Percentiles rank a stretch among this genome's conserved stretches.
Evolutionary conservation across 495 filamentous ascomycete genomes (phyloP).

Genomic region (Penicillium longicatenatum): DNA sequence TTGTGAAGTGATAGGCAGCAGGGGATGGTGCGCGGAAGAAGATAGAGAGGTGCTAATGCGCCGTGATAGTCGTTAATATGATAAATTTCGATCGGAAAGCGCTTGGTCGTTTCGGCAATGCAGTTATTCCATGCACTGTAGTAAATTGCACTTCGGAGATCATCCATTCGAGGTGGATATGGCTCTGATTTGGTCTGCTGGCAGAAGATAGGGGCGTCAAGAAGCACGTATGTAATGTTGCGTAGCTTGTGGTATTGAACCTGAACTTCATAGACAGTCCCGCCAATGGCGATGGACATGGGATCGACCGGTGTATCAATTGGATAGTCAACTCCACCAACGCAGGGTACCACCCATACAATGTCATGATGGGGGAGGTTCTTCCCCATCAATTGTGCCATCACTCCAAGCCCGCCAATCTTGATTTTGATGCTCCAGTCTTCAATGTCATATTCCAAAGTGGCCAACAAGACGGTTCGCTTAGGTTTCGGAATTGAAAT

Average conservation of each 20-base stretch:
- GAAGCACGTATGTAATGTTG: conserved; percentile 73
- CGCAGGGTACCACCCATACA: conserved; percentile 73
- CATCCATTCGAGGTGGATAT: conserved; percentile 73
- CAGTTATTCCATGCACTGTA: conserved; percentile 76
- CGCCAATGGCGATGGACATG: conserved; percentile 64
- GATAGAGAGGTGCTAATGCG: conserved; percentile 68
- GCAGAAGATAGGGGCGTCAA: conserved; percentile 71
- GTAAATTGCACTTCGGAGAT: conserved; percentile 68
- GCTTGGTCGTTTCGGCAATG: conserved; percentile 62
- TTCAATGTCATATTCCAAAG: conserved; percentile 75
- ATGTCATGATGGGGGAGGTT: conserved; percentile 66
- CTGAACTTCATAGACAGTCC: conserved; percentile 61
- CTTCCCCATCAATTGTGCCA: conserved; percentile 71
- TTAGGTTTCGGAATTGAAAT: conserved; percentile 42
- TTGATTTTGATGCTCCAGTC: conserved; percentile 75
- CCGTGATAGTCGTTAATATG: conserved; percentile 85
- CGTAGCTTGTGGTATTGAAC: conserved; percentile 66
- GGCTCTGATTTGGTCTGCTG: conserved; percentile 70
- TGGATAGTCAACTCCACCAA: conserved; percentile 68
- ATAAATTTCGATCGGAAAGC: conserved; percentile 68
- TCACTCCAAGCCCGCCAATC: conserved; percentile 71
- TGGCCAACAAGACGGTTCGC: conserved; percentile 64
- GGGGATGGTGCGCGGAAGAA: conserved; percentile 58
- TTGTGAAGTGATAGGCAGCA: conserved; percentile 58
- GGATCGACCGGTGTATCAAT: conserved; percentile 58